phyloP scores from a whole-genome alignment of 108 stramenopile genomes.

The Parmales sp. region DNA sequence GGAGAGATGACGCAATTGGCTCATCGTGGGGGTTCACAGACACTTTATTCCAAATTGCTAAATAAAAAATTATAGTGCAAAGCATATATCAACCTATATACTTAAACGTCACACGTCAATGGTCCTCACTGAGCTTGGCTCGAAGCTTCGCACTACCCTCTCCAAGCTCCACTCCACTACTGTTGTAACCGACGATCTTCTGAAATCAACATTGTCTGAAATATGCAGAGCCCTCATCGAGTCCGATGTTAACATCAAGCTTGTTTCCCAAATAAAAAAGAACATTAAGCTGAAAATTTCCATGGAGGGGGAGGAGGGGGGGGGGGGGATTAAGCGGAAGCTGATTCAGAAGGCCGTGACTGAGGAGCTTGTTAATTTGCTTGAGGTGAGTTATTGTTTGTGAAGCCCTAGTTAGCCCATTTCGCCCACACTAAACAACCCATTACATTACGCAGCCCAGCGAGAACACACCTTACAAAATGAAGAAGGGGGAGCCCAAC shows the following conservation, averaged over 20 bases:
- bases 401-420: too few relatives aligned
- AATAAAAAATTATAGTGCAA: too few relatives aligned
- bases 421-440: neutral
- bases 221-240: slow-evolving; percentile 82
- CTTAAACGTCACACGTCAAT: slow-evolving; percentile 37
- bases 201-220: slow-evolving; percentile 66
- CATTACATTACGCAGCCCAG: neutral
- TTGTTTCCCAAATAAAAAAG: slow-evolving; percentile 44
- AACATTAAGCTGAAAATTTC: slow-evolving; percentile 65
- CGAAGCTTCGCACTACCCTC: slow-evolving; percentile 78
- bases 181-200: slow-evolving; percentile 53
- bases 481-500: slow-evolving; percentile 79
- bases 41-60: too few relatives aligned
- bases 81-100: too few relatives aligned
- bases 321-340: neutral
- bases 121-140: slow-evolving; percentile 89
- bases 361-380: slow-evolving; percentile 72
- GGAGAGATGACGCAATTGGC: too few relatives aligned
- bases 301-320: slow-evolving; percentile 20
- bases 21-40: too few relatives aligned
- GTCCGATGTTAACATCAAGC: slow-evolving; percentile 86
- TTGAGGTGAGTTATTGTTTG: slow-evolving; percentile 27
- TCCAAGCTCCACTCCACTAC: slow-evolving; percentile 61
- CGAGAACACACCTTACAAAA: slow-evolving; percentile 44
- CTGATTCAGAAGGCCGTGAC: slow-evolving; percentile 82